Evolutionary conservation across 169 alveolate genomes (phyloP).

Genomic region (Cryptosporidium felis): DNA sequence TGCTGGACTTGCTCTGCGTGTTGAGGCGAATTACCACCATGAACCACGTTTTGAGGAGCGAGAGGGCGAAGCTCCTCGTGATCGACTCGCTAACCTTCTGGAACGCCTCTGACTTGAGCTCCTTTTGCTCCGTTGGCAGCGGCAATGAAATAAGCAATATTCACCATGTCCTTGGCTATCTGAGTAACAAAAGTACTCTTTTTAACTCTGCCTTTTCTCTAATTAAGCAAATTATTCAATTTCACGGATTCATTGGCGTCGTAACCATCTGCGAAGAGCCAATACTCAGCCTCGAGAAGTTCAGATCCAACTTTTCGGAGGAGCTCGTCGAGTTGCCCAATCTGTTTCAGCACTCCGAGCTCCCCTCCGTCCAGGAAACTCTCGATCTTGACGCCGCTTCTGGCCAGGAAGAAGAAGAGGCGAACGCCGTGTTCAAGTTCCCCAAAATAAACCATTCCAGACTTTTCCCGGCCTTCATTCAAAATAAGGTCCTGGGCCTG

Average conservation of each 20-base stretch:
- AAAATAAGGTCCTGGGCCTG: neutral
- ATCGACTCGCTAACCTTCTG: conserved; percentile 52
- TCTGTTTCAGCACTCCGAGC: neutral
- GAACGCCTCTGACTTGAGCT: conserved; percentile 29
- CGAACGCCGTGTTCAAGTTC: neutral
- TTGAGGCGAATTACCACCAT: neutral
- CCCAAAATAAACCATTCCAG: neutral
- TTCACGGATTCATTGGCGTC: conserved; percentile 20
- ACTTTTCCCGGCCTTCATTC: neutral
- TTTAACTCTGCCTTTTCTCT: conserved; percentile 17
- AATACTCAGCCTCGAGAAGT: neutral
- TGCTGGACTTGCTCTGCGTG: conserved; percentile 20
- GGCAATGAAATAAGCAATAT: neutral
- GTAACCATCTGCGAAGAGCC: conserved; percentile 7
- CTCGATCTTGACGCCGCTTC: neutral
- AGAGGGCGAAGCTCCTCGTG: conserved; percentile 2
- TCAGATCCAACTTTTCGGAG: neutral
- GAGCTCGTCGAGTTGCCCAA: conserved; percentile 17
- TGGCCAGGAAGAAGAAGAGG: neutral
- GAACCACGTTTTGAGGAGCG: neutral
- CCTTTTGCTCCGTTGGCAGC: neutral
- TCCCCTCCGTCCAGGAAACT: neutral
- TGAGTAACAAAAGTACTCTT: conserved; percentile 1
- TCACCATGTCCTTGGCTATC: conserved; percentile 28
- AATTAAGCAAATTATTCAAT: neutral